phyloP scores from a whole-genome alignment of 1,284 basidiomycete genomes.

The Cerioporus squamosus region DNA sequence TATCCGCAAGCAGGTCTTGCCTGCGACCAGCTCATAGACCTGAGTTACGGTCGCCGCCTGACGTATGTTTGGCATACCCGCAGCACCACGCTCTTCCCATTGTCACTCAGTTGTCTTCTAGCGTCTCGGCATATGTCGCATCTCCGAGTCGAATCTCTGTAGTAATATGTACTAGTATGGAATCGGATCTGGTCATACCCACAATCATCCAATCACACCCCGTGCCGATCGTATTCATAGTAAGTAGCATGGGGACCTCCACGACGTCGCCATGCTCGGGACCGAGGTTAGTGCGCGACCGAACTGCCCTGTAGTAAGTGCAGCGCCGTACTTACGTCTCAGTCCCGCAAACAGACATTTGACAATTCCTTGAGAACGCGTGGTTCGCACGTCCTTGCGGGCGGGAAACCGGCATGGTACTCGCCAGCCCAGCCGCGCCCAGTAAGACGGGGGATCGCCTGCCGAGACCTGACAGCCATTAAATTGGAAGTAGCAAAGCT shows the following conservation, averaged over 20 bases:
- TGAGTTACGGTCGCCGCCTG: background rate
- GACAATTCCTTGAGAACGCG: too few species aligned
- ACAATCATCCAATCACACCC: background rate
- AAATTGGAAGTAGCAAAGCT: background rate
- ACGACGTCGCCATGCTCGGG: background rate
- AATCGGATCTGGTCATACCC: background rate
- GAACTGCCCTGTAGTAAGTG: background rate
- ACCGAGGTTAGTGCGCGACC: background rate
- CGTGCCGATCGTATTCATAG: background rate
- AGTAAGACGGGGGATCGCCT: background rate
- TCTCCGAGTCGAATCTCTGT: background rate
- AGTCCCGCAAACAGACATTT: too few species aligned
- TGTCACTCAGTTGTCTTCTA: background rate
- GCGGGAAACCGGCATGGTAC: too few species aligned
- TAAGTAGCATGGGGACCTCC: background rate
- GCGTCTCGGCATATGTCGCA: too few species aligned
- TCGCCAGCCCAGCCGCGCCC: background rate
- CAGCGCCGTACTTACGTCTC: background rate
- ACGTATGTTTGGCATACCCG: background rate
- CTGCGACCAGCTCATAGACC: constrained; percentile 5
- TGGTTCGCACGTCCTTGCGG: too few species aligned
- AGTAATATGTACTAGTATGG: constrained; percentile 22
- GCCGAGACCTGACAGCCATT: background rate
- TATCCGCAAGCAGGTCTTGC: constrained; percentile 40
- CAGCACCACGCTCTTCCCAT: background rate